These are phyloP conservation scores for Phlebiopsis gigantea DNA, from an alignment of 768 basidiomycete genomes.

Conservation along the genomic window DNA sequence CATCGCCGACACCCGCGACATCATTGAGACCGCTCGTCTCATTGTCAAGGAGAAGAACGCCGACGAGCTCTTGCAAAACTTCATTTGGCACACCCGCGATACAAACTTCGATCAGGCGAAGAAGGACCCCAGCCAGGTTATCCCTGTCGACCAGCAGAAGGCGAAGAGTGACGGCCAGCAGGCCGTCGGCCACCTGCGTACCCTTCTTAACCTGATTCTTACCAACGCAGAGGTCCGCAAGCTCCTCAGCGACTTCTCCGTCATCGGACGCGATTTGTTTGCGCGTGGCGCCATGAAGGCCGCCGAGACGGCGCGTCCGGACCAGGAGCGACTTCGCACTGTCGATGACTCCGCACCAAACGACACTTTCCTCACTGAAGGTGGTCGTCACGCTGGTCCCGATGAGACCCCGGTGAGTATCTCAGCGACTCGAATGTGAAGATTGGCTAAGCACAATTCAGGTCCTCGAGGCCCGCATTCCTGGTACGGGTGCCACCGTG, in stretches of 20 bases:
- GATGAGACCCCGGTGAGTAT: slow-evolving; percentile 40
- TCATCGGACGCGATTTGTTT: slow-evolving; percentile 81
- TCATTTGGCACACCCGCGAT: slow-evolving; percentile 74
- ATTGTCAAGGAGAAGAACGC: slow-evolving; percentile 82
- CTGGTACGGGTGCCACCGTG: slow-evolving; percentile 36
- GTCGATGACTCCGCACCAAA: slow-evolving; percentile 68
- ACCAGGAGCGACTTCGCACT: slow-evolving; percentile 49
- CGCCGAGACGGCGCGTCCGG: slow-evolving; percentile 64
- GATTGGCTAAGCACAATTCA: background rate
- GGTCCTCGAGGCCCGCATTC: slow-evolving; percentile 39
- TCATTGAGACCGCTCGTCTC: slow-evolving; percentile 66
- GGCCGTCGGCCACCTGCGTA: slow-evolving; percentile 86
- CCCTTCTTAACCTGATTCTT: slow-evolving; percentile 77
- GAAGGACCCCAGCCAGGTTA: slow-evolving; percentile 33
- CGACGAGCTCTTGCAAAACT: slow-evolving; percentile 90
- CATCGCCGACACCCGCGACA: slow-evolving; percentile 70
- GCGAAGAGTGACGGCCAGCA: slow-evolving; percentile 18
- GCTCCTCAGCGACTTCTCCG: slow-evolving; percentile 70
- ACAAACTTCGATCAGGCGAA: slow-evolving; percentile 40
- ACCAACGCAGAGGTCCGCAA: slow-evolving; percentile 95
- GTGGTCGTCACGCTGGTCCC: slow-evolving; percentile 35
- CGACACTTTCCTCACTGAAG: slow-evolving; percentile 56
- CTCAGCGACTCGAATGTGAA: background rate
- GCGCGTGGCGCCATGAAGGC: slow-evolving; percentile 67
- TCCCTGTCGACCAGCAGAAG: slow-evolving; percentile 50